Evolutionary conservation across 2,329 filamentous ascomycete genomes (phyloP).

Genomic region (Podosphaera fusca): DNA sequence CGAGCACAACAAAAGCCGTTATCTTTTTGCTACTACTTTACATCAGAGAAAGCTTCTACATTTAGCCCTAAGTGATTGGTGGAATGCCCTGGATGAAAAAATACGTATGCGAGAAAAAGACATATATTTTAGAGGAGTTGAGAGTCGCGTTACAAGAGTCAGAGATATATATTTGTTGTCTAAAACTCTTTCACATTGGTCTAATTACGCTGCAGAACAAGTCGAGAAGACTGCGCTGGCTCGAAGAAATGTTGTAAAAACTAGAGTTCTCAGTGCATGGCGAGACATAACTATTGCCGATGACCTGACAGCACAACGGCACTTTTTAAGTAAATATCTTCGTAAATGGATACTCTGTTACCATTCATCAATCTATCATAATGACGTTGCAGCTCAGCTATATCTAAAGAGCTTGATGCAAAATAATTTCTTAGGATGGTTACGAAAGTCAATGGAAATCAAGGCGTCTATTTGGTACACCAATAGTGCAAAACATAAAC

Average conservation of each 20-base stretch:
- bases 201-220: slow-evolving; percentile 37
- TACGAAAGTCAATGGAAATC: slow-evolving; percentile 15
- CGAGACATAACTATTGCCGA: slow-evolving; percentile 29
- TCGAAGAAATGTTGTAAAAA: slow-evolving; percentile 45
- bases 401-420: slow-evolving; percentile 14
- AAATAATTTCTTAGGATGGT: slow-evolving; percentile 16
- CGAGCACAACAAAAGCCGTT: slow-evolving; percentile 18
- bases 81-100: slow-evolving; percentile 14
- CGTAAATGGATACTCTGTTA: slow-evolving; percentile 20
- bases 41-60: slow-evolving; percentile 28
- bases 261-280: slow-evolving; percentile 48
- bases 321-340: slow-evolving; percentile 30
- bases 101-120: slow-evolving; percentile 20
- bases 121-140: slow-evolving; percentile 29
- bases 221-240: slow-evolving; percentile 43
- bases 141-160: slow-evolving; percentile 36
- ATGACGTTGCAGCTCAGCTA: slow-evolving; percentile 13
- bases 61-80: slow-evolving; percentile 28
- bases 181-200: slow-evolving; percentile 48
- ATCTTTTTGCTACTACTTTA: slow-evolving; percentile 22
- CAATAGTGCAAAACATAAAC: slow-evolving; percentile 6
- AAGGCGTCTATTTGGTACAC: slow-evolving; percentile 8
- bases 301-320: slow-evolving; percentile 23
- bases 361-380: slow-evolving; percentile 8
- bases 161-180: slow-evolving; percentile 41